phyloP scores from a whole-genome alignment of 106 monocot species.

The Platanthera zijinensis region DNA sequence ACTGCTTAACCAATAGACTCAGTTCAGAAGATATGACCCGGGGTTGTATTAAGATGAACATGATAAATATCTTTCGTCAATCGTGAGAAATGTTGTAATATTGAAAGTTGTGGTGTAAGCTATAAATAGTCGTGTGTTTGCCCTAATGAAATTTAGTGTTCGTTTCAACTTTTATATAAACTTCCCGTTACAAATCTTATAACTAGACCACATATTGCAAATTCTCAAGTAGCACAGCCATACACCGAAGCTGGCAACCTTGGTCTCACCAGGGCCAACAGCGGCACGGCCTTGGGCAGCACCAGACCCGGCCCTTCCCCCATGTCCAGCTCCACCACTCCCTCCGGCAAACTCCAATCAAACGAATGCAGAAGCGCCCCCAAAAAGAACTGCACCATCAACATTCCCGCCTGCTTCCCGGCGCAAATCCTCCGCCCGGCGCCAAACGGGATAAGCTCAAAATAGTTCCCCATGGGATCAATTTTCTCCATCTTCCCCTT shows the following conservation, averaged over 20 bases:
- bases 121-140: too few relatives aligned
- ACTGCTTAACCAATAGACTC: too few relatives aligned
- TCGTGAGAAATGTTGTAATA: too few relatives aligned
- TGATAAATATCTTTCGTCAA: too few relatives aligned
- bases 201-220: too few relatives aligned
- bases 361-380: conserved; percentile 22
- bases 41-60: too few relatives aligned
- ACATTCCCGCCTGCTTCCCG: conserved; percentile 2
- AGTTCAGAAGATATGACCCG: too few relatives aligned
- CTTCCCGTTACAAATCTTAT: too few relatives aligned
- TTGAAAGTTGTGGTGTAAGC: too few relatives aligned
- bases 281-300: conserved; percentile 21
- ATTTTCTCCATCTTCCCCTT: neutral
- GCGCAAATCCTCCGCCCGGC: conserved; percentile 19
- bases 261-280: conserved; percentile 6
- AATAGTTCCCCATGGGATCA: conserved; percentile 7
- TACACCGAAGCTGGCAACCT: neutral
- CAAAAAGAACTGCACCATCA: conserved; percentile 12
- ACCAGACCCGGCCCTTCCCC: conserved; percentile 22
- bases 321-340: neutral
- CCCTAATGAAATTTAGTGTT: too few relatives aligned
- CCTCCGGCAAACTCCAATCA: conserved; percentile 23
- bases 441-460: conserved; percentile 15
- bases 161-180: too few relatives aligned
- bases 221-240: neutral